A percentile compares a stretch with the other conserved stretches of the same genome.
phyloP scores from a whole-genome alignment of 192 early-diverging fungal genomes.

The Mortierella alpina region DNA sequence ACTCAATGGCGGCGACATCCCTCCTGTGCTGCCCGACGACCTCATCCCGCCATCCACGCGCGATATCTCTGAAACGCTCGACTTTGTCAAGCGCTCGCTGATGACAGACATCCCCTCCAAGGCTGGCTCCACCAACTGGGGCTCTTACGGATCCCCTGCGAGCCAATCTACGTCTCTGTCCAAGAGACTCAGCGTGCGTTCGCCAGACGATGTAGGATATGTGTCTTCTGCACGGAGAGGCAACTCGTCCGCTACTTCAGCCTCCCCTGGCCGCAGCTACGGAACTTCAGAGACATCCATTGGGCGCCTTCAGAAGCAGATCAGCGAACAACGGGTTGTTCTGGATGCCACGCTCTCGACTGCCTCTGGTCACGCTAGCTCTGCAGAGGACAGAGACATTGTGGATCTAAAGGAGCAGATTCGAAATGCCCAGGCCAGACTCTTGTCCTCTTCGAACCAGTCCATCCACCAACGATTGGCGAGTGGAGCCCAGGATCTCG shows the following conservation, averaged over 20 bases:
- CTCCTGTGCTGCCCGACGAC: slow-evolving; percentile 81
- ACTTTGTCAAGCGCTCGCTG: slow-evolving; percentile 72
- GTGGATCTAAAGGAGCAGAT: slow-evolving; percentile 55
- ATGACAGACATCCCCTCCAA: slow-evolving; percentile 67
- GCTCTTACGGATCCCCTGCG: slow-evolving; percentile 33
- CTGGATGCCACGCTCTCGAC: slow-evolving; percentile 47
- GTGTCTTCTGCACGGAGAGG: slow-evolving; percentile 51
- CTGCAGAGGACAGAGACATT: slow-evolving; percentile 55
- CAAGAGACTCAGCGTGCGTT: slow-evolving; percentile 43
- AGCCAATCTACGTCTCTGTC: slow-evolving; percentile 22
- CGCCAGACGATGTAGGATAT: slow-evolving; percentile 55
- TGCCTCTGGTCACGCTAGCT: not conserved
- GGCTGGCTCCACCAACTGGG: slow-evolving; percentile 32
- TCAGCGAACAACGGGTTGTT: slow-evolving; percentile 52
- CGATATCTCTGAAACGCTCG: slow-evolving; percentile 78
- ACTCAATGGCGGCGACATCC: slow-evolving; percentile 84
- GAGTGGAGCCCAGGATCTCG: slow-evolving; percentile 55
- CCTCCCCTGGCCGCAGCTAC: slow-evolving; percentile 12
- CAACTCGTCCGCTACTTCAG: slow-evolving; percentile 17
- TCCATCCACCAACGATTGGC: slow-evolving; percentile 31
- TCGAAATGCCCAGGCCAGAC: slow-evolving; percentile 49
- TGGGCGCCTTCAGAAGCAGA: slow-evolving; percentile 49
- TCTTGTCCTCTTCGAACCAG: slow-evolving; percentile 33
- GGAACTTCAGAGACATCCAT: slow-evolving; percentile 30
- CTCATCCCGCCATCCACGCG: slow-evolving; percentile 88